Conservation (phyloP, 202 grass and related monocot species). For the Eragrostis tef region DNA sequence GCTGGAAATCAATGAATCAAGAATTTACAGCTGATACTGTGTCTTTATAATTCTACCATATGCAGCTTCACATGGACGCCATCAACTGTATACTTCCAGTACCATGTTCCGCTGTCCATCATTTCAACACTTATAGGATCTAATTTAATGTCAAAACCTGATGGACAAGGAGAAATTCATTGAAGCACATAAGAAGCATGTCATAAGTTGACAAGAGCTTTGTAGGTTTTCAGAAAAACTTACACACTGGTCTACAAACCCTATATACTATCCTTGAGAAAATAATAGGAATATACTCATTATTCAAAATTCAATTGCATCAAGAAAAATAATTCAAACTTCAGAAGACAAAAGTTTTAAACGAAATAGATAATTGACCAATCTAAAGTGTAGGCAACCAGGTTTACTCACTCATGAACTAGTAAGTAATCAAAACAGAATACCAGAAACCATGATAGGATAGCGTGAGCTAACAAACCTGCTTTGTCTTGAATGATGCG, state of each 20-base stretch:
- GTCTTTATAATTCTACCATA: slow-evolving; percentile 65
- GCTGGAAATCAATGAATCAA: slow-evolving; percentile 58
- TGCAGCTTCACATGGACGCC: slow-evolving; percentile 72
- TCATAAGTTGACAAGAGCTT: background rate
- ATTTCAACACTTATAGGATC: slow-evolving; percentile 60
- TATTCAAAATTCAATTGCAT: background rate
- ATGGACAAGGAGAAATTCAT: slow-evolving; percentile 19
- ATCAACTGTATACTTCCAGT: slow-evolving; percentile 72
- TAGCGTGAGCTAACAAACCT: slow-evolving; percentile 46
- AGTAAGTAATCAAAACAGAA: background rate
- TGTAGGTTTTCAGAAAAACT: slow-evolving; percentile 15
- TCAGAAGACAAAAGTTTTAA: slow-evolving; percentile 23
- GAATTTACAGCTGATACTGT: slow-evolving; percentile 48
- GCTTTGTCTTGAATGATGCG: slow-evolving; percentile 52
- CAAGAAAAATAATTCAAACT: background rate
- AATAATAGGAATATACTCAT: slow-evolving; percentile 6
- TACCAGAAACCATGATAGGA: background rate
- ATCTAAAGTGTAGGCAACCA: background rate
- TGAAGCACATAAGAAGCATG: slow-evolving; percentile 17
- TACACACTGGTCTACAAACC: background rate
- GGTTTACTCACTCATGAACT: slow-evolving; percentile 5
- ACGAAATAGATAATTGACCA: background rate
- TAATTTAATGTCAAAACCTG: slow-evolving; percentile 72
- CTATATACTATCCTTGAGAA: background rate
- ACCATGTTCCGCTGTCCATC: slow-evolving; percentile 73